Percentiles rank a stretch among this genome's conserved stretches.
Evolutionary conservation across 306 rosid species (phyloP).

Genomic region (Rubus parviflorus): DNA sequence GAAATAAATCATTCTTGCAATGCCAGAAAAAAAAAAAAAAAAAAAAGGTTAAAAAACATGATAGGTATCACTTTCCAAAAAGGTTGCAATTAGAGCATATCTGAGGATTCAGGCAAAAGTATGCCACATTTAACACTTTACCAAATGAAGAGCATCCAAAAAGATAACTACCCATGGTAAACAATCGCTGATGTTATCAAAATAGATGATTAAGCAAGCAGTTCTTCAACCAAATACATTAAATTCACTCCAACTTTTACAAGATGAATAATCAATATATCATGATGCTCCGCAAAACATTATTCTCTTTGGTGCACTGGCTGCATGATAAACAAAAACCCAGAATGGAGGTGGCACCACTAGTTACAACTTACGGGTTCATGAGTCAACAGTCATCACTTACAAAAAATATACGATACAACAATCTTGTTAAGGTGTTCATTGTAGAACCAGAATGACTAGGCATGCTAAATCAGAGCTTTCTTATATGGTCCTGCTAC

Average conservation of each 20-base stretch:
- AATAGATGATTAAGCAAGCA: not conserved
- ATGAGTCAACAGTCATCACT: not conserved
- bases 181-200: not conserved
- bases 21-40: slow-evolving; percentile 10
- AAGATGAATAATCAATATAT: not conserved
- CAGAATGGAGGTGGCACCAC: not conserved
- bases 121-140: not conserved
- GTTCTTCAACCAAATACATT: slow-evolving; percentile 1
- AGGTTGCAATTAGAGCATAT: slow-evolving; percentile 5
- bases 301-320: not conserved
- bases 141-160: not conserved
- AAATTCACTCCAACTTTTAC: not conserved
- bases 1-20: slow-evolving; percentile 88
- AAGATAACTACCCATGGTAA: not conserved
- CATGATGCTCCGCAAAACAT: not conserved
- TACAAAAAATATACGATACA: not conserved
- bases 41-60: not conserved
- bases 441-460: not conserved
- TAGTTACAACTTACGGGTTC: not conserved
- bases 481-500: not conserved
- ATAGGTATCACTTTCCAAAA: not conserved
- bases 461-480: slow-evolving; percentile 1
- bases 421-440: not conserved
- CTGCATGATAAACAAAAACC: not conserved
- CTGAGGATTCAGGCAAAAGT: not conserved